Evolutionary conservation across 139 green algal genomes (phyloP).

Genomic region (Coccomyxa sp.): DNA sequence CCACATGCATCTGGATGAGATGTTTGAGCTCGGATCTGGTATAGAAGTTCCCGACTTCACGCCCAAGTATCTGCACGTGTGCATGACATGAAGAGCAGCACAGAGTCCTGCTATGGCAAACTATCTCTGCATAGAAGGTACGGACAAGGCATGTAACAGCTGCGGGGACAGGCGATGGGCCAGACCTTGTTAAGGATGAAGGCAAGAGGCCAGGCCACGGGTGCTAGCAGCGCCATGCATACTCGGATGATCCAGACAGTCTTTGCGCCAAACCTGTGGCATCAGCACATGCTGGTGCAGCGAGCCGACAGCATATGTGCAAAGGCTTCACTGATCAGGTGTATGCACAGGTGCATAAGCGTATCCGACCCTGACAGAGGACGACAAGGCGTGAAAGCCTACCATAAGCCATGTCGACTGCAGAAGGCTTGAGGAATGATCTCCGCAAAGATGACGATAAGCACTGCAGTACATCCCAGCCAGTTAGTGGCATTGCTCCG

Average conservation of each 20-base stretch:
- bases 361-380: too few species aligned
- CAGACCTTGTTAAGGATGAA: constrained; percentile 40
- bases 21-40: constrained; percentile 43
- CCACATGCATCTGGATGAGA: constrained; percentile 55
- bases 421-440: constrained; percentile 59
- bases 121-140: neutral
- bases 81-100: neutral
- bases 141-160: neutral
- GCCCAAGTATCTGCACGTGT: constrained; percentile 22
- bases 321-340: too few species aligned
- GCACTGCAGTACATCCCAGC: constrained; percentile 39
- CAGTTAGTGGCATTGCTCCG: too few species aligned
- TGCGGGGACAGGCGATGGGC: neutral
- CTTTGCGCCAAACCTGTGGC: constrained; percentile 38
- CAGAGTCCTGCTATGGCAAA: neutral
- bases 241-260: constrained; percentile 28
- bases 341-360: too few species aligned
- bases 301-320: too few species aligned
- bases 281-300: too few species aligned
- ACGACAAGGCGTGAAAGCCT: too few species aligned
- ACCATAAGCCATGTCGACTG: constrained; percentile 53
- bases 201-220: constrained; percentile 45
- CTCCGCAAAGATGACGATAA: constrained; percentile 54
- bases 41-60: constrained; percentile 48
- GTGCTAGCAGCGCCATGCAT: constrained; percentile 36